phyloP scores from a whole-genome alignment of 2,329 filamentous ascomycete genomes.

The Aspergillus cejpii region DNA sequence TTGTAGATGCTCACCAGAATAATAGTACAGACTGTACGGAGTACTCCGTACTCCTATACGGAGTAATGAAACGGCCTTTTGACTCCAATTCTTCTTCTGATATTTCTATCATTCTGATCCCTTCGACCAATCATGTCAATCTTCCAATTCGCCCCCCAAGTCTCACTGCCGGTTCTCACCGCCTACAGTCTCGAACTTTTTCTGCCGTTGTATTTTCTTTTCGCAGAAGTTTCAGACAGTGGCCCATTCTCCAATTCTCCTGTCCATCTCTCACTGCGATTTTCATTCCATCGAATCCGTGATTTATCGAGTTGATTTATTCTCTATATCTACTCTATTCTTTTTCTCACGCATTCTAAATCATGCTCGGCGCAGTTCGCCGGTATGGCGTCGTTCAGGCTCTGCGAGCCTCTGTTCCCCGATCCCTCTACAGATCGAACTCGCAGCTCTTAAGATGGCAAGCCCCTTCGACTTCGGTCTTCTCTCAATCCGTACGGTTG shows the following conservation, averaged over 20 bases:
- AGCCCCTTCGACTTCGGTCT: conserved; percentile 13
- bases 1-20: too few relatives aligned
- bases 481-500: conserved; percentile 19
- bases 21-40: too few relatives aligned
- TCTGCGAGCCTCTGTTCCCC: conserved; percentile 31
- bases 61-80: too few relatives aligned
- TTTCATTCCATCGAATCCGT: not conserved
- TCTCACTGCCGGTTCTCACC: not conserved
- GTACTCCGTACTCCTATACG: too few relatives aligned
- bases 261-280: conserved; percentile 3
- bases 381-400: conserved; percentile 35
- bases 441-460: conserved; percentile 27
- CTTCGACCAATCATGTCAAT: not conserved
- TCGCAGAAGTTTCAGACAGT: not conserved
- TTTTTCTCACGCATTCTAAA: conserved; percentile 7
- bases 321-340: not conserved
- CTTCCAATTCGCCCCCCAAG: not conserved
- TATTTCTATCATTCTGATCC: too few relatives aligned
- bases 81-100: too few relatives aligned
- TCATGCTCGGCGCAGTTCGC: conserved; percentile 38
- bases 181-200: not conserved
- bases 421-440: conserved; percentile 23
- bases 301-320: conserved; percentile 1
- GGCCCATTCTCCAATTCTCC: not conserved
- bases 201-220: not conserved